Evolutionary conservation across 73 alveolate genomes (phyloP).

Genomic region (Tetrahymena thermophila): DNA sequence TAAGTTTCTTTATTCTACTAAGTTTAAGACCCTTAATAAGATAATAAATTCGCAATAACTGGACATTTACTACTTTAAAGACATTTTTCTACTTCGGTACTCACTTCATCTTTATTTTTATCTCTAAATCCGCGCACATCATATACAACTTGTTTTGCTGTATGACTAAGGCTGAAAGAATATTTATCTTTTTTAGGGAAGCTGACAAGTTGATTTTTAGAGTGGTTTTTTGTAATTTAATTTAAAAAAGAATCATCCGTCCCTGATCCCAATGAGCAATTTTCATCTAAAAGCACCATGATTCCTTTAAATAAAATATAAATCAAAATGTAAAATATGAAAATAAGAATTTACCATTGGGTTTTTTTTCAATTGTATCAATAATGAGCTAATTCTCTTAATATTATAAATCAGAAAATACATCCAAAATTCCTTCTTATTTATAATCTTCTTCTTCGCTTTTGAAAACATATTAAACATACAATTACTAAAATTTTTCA

Average conservation of each 20-base stretch:
- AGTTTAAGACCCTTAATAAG: constrained; percentile 45
- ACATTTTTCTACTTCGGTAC: constrained; percentile 14
- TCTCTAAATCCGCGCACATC: constrained; percentile 70
- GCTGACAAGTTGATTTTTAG: constrained; percentile 25
- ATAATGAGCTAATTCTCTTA: constrained; percentile 31
- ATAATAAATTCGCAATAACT: constrained; percentile 47
- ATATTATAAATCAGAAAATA: constrained; percentile 2
- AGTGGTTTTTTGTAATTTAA: constrained; percentile 31
- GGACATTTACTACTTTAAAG: not conserved
- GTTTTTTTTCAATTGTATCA: constrained; percentile 51
- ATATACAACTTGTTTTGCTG: constrained; percentile 87
- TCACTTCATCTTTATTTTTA: constrained; percentile 83
- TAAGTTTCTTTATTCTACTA: not conserved
- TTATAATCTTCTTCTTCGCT: constrained; percentile 67
- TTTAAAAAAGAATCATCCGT: constrained; percentile 18
- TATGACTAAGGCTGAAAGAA: constrained; percentile 57
- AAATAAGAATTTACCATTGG: not conserved
- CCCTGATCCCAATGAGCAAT: constrained; percentile 25
- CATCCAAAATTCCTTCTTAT: constrained; percentile 47
- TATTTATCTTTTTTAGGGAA: constrained; percentile 24
- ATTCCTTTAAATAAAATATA: constrained; percentile 27
- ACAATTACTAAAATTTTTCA: constrained; percentile 89
- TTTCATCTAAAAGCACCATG: constrained; percentile 61
- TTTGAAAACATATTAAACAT: constrained; percentile 86
- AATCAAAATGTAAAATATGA: too few species aligned